Evolutionary conservation across 352 stramenopile species (phyloP).

Genomic region (Phytopythium vexans): DNA sequence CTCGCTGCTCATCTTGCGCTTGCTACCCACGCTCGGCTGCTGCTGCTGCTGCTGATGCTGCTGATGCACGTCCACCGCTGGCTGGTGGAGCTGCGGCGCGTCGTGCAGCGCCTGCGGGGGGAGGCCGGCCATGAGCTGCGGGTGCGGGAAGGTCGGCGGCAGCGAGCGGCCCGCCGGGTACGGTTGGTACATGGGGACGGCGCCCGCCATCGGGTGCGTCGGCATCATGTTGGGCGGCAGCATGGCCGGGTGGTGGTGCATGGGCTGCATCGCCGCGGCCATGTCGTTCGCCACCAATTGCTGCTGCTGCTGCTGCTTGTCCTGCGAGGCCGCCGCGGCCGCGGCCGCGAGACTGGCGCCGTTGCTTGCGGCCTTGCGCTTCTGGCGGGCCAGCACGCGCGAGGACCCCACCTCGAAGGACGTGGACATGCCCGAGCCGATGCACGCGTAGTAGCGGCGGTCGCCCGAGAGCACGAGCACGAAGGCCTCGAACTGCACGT

Average conservation of each 20-base stretch:
- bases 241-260: constrained; percentile 20
- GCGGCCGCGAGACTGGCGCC: constrained; percentile 16
- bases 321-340: constrained; percentile 6
- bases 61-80: constrained; percentile 23
- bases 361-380: constrained; percentile 74
- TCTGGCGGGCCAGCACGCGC: constrained; percentile 78
- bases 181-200: constrained; percentile 13
- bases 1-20: constrained; percentile 52
- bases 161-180: constrained; percentile 25
- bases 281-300: neutral
- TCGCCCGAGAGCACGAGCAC: constrained; percentile 73
- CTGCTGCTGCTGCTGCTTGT: constrained; percentile 1
- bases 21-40: constrained; percentile 24
- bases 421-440: constrained; percentile 83
- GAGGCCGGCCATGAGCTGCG: constrained; percentile 48
- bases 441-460: constrained; percentile 79
- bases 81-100: constrained; percentile 17
- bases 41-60: constrained; percentile 11
- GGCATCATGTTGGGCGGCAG: constrained; percentile 20
- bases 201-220: constrained; percentile 21
- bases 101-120: constrained; percentile 16
- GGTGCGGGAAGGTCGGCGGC: constrained; percentile 46
- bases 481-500: constrained; percentile 87
- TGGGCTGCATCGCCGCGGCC: constrained; percentile 16
- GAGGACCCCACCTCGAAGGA: constrained; percentile 84